Conservation (phyloP, 2,329 filamentous ascomycete species). For the Periconia sp. region DNA sequence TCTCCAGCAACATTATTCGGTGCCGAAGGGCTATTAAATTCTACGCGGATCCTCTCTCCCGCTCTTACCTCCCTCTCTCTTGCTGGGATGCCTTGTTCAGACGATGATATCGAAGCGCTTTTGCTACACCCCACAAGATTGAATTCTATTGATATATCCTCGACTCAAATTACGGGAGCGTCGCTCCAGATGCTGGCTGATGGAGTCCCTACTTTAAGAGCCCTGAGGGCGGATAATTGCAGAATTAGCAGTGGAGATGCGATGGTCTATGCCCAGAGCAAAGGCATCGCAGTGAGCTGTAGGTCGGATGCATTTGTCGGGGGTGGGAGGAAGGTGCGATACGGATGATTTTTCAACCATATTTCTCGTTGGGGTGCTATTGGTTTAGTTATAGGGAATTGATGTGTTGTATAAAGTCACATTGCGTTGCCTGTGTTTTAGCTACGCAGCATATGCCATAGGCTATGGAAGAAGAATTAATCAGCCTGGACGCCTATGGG, state of each 20-base stretch:
- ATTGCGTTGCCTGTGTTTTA: too few relatives aligned
- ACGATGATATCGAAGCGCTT: slow-evolving; percentile 40
- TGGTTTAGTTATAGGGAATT: too few relatives aligned
- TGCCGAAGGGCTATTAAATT: slow-evolving; percentile 15
- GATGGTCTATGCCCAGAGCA: slow-evolving; percentile 32
- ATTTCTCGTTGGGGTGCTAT: too few relatives aligned
- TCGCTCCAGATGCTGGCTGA: slow-evolving; percentile 47
- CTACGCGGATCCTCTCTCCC: slow-evolving; percentile 30
- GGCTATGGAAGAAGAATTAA: too few relatives aligned
- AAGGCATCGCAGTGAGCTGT: slow-evolving; percentile 27
- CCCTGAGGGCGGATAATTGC: slow-evolving; percentile 45
- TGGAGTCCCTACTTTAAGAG: slow-evolving; percentile 28
- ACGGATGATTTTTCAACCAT: slow-evolving; percentile 11
- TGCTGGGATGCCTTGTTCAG: slow-evolving; percentile 24
- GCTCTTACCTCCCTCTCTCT: slow-evolving; percentile 23
- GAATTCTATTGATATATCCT: slow-evolving; percentile 41
- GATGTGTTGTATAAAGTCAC: too few relatives aligned
- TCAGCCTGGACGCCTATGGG: too few relatives aligned
- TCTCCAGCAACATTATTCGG: slow-evolving; percentile 7
- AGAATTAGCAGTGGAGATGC: slow-evolving; percentile 47
- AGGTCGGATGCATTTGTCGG: neutral
- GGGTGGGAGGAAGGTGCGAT: slow-evolving; percentile 16
- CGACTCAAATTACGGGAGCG: slow-evolving; percentile 48
- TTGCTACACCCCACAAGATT: slow-evolving; percentile 23
- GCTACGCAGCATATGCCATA: too few relatives aligned